Conservation (phyloP, 805 yeast species). For the Myxozyma vanderwaltii region DNA sequence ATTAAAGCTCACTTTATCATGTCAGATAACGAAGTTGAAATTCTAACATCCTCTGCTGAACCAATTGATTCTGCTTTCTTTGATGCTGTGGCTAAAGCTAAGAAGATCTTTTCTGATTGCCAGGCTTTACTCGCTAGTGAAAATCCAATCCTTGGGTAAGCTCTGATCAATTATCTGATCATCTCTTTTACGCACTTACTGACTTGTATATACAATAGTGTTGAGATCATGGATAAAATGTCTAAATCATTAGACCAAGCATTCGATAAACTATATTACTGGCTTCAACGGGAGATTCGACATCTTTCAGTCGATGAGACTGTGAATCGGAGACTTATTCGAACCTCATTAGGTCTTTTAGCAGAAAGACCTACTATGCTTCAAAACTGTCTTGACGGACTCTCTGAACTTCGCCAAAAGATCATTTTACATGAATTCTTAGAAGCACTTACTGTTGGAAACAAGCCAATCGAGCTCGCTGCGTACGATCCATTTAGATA, state of each 20-base stretch:
- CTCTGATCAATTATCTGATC: conserved; percentile 15
- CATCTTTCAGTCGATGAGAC: conserved; percentile 33
- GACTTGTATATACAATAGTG: conserved; percentile 7
- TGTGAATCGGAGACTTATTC: conserved; percentile 31
- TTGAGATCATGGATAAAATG: conserved; percentile 62
- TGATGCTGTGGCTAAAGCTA: conserved; percentile 59
- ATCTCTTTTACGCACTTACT: too few relatives aligned
- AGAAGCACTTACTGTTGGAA: conserved; percentile 42
- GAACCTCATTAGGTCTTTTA: conserved; percentile 37
- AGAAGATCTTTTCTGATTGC: conserved; percentile 65
- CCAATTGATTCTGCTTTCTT: conserved; percentile 58
- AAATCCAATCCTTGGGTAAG: conserved; percentile 44
- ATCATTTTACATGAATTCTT: conserved; percentile 67
- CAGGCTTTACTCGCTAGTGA: conserved; percentile 70
- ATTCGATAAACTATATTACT: conserved; percentile 55
- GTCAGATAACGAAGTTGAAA: conserved; percentile 68
- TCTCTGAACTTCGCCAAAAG: conserved; percentile 71
- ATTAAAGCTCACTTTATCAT: conserved; percentile 63
- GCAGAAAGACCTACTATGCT: conserved; percentile 49
- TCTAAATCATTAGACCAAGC: conserved; percentile 55
- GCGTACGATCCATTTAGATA: conserved; percentile 82
- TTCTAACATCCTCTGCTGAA: conserved; percentile 45
- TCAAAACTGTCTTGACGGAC: conserved; percentile 59
- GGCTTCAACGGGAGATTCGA: conserved; percentile 41
- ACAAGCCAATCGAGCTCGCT: conserved; percentile 58